These are phyloP conservation scores for Rhodotorula mucilaginosa DNA, from an alignment of 1,284 basidiomycete species.

Conservation along the genomic window DNA sequence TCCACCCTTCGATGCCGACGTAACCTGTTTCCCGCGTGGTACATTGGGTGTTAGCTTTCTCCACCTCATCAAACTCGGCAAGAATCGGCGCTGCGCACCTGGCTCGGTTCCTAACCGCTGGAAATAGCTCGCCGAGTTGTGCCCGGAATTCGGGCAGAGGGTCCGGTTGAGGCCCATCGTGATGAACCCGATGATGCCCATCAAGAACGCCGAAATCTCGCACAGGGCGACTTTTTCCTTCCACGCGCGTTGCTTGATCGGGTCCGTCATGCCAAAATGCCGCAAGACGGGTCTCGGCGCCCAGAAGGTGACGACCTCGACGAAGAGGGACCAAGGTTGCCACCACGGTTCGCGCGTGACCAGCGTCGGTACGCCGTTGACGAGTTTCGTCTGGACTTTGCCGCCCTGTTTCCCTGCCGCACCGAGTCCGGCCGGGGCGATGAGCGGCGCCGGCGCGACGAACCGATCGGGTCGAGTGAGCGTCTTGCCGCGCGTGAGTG, in stretches of 20 bases:
- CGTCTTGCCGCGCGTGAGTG: conserved; percentile 71
- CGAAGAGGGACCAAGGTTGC: conserved; percentile 78
- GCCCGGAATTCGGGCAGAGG: conserved; percentile 67
- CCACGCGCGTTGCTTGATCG: conserved; percentile 83
- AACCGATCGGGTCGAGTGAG: conserved; percentile 92
- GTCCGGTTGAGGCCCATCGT: conserved; percentile 93
- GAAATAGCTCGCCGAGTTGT: conserved; percentile 37
- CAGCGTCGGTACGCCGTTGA: conserved; percentile 38
- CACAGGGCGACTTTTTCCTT: conserved; percentile 95
- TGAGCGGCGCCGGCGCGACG: conserved; percentile 88
- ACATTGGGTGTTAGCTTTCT: neutral
- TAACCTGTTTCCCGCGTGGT: conserved; percentile 52
- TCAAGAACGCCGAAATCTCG: conserved; percentile 75
- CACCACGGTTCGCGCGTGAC: conserved; percentile 48
- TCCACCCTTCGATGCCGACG: conserved; percentile 72
- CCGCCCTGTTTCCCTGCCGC: conserved; percentile 24
- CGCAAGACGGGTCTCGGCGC: conserved; percentile 75
- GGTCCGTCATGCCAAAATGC: conserved; percentile 74
- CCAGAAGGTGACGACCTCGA: conserved; percentile 82
- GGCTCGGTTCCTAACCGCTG: conserved; percentile 36
- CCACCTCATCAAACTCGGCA: neutral
- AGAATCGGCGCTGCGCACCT: conserved; percentile 25
- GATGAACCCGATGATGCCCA: conserved; percentile 79
- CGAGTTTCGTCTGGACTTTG: conserved; percentile 26
- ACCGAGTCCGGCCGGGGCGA: conserved; percentile 62